phyloP scores from a whole-genome alignment of 2,329 filamentous ascomycete genomes.

The Paecilomyces dactylethromorphus region DNA sequence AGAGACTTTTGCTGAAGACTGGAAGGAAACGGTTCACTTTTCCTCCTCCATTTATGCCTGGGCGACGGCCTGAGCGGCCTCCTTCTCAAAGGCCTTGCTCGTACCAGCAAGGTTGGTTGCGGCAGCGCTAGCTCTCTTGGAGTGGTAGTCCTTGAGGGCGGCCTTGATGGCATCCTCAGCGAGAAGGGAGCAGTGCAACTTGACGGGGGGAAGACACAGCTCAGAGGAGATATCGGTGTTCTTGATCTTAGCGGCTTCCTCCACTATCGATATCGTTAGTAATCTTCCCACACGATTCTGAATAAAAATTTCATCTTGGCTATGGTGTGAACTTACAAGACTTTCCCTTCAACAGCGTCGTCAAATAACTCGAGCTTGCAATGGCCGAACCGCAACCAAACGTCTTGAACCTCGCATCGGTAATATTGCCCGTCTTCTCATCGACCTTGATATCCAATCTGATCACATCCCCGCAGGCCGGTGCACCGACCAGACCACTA shows the following conservation, averaged over 20 bases:
- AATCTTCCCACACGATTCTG: conserved; percentile 1
- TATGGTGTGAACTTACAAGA: conserved; percentile 36
- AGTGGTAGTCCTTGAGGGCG: conserved; percentile 84
- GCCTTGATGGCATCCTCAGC: conserved; percentile 91
- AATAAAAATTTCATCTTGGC: background rate
- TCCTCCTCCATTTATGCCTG: background rate
- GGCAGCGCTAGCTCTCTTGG: conserved; percentile 74
- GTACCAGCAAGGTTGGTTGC: conserved; percentile 72
- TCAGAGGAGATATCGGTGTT: conserved; percentile 99
- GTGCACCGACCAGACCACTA: conserved; percentile 85
- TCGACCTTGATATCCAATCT: conserved; percentile 92
- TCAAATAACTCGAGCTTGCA: conserved; percentile 88
- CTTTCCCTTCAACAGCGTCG: conserved; percentile 92
- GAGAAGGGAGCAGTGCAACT: conserved; percentile 87
- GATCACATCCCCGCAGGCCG: conserved; percentile 88
- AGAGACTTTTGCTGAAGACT: background rate
- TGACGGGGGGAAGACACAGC: conserved; percentile 80
- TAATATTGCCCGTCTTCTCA: conserved; percentile 77
- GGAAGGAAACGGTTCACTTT: background rate
- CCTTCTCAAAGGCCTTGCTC: background rate
- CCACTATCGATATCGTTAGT: conserved; percentile 43
- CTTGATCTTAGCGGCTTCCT: conserved; percentile 85
- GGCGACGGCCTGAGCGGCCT: conserved; percentile 3
- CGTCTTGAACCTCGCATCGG: conserved; percentile 96
- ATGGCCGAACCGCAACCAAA: conserved; percentile 94